Base-by-base conservation (phyloP, 345 rosid species). In the Gossypium bickii region DNA sequence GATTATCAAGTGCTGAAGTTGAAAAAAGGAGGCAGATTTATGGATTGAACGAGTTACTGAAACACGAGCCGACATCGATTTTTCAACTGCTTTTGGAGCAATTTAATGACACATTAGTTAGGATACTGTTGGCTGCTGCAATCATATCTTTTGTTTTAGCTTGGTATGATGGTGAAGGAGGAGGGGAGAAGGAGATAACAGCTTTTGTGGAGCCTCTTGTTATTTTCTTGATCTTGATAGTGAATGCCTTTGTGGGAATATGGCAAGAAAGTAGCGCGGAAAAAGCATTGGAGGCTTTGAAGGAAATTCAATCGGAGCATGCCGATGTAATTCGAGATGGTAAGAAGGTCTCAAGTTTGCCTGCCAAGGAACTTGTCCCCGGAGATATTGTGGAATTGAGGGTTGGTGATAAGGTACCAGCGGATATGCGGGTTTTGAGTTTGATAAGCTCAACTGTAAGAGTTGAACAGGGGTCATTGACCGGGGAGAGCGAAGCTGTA, bases 191-290 rank as follows among this genome's bases (percentile, higher is more conserved):
- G 94, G 87, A 77, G 68, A 89, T 94, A 20, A 88, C 98, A 0
- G 93, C 98, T 0, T 94, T 92, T 71, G 98, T 94, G 67, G 98
- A 94, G 89, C 97, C 98, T 7, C 81, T 94, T 77, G 97, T 93
- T 57, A 93, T 93, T 71, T 93, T 89, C 84, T 79, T 90, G 80
- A 94, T 94, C 78, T 85, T 94, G 84, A 94, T 94, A 79, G 91
- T 94, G 73, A 94, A 94, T 79, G 97, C 94, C 12, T 80, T 87
- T 65, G 97, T 94, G 7, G 97, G 98, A 22, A 76, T 94, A 78
- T 94, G 97, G 97, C 98, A 94, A 81, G 97, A 94, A 73, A 92
- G 84, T 59, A 92, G 87, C 72, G 98, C 97, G 0, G 97, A 94
- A 87, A 92, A 94, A 73, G 98, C 98, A 0, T 74, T 92, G 76